Evolutionary conservation across 441 rosid genomes (phyloP).

Genomic region (Euphorbia celastroides): DNA sequence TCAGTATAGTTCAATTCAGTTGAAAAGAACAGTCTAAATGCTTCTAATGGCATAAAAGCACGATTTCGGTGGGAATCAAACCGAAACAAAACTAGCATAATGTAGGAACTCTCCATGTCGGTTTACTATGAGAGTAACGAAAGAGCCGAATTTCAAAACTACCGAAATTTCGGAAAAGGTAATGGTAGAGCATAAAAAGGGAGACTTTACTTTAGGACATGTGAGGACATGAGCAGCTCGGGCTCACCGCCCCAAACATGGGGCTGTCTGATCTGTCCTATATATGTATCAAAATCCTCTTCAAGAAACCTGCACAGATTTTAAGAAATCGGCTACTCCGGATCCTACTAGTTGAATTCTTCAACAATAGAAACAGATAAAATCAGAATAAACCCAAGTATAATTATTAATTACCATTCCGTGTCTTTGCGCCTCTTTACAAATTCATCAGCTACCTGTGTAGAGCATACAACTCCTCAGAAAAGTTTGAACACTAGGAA

Average conservation of each 20-base stretch:
- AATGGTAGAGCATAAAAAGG: too few relatives aligned
- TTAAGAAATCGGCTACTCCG: background rate
- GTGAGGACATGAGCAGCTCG: slow-evolving; percentile 72
- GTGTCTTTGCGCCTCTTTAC: slow-evolving; percentile 57
- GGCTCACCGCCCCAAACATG: slow-evolving; percentile 83
- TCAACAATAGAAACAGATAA: background rate
- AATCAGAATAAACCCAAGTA: too few relatives aligned
- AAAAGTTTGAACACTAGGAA: slow-evolving; percentile 7
- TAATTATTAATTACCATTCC: slow-evolving; percentile 43
- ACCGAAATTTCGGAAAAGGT: slow-evolving; percentile 8
- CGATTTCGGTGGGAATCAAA: too few relatives aligned
- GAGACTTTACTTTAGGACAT: slow-evolving; percentile 43
- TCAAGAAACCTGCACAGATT: slow-evolving; percentile 48
- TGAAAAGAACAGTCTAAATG: too few relatives aligned
- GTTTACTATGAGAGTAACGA: background rate
- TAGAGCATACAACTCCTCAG: slow-evolving; percentile 10
- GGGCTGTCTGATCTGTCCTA: slow-evolving; percentile 52
- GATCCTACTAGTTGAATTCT: background rate
- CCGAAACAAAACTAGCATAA: too few relatives aligned
- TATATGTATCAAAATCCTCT: slow-evolving; percentile 57
- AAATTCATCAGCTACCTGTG: slow-evolving; percentile 70
- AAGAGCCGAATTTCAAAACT: background rate
- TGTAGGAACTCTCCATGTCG: too few relatives aligned
- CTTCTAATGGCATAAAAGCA: too few relatives aligned
- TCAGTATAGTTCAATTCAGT: too few relatives aligned